Base-by-base conservation (phyloP, 179 eudicot species). In the Drosera spatulata region DNA sequence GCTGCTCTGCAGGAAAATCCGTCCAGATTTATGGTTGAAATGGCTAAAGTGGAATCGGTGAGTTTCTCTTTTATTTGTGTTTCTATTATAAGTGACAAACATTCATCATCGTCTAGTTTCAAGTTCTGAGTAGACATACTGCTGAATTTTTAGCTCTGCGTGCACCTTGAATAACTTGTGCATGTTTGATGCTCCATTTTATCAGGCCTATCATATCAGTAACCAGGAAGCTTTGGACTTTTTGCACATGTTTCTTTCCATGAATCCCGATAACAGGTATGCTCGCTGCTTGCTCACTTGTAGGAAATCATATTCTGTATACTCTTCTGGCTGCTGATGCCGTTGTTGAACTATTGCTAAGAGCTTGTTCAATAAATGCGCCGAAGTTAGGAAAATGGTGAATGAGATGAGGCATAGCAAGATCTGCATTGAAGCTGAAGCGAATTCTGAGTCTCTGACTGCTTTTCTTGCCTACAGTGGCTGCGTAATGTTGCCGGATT, bases 221-320 rank as follows among this genome's bases (percentile, higher is more conserved):
- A 78, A 68, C 57, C 56, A 70, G 67, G 95, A 85, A 60, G 91
- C 86, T 66, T 53, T 82, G 77, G 86, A 82, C 48, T 77, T 79
- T 60, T 70, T 88, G 73, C 87, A 88, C 54, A 81, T 63, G 50
- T 88, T 85, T 69, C 73, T 87, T 65, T 72, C 87, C 52, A 87
- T 85, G 96, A 82, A 79, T 53, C 96, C 96, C 4, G 85, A 87
- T 70, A 53, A 62, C 61, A 80, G 88, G 96, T 87, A 82, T 55
- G 45, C 5, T 61, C 45, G 9, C 33, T 22, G 1, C 33, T 22
- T 22, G 33, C 33, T 22, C 33, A 1, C 33, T 22, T 22, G 33
- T 22, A 22, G 33, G 33, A 22, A 22, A 22, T 22, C 33, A 22
- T 22, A 22, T 22, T 22, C 33, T 22, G 33, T 22, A 22, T 22